Evolutionary conservation across 2,329 filamentous ascomycete genomes (phyloP), one percentile per base, ranked within the genome.

Genomic region (Setomelanomma holmii): DNA sequence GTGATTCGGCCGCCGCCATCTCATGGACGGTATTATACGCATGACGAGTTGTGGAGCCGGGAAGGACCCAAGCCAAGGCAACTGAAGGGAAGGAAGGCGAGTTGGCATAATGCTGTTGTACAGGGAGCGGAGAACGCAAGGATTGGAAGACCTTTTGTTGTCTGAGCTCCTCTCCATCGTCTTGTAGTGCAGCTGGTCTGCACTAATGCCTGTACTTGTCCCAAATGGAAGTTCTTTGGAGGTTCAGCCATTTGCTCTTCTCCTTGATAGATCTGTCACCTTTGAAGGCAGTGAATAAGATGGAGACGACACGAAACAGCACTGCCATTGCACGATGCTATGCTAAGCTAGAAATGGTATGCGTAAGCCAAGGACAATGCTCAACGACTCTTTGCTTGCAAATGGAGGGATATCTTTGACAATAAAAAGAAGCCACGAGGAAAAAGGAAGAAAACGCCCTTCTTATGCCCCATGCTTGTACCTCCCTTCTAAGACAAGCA

Each of bases 21-120:
- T 8, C 48, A 54, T 24, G 64, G 59, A 2, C 48, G 33, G 27
- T 57, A 56, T 8, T 69, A 68, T 20, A 64, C 64, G n/a, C 68
- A 71, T 16, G 51, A 64, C n/a, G 67, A 71, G 30, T 48, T 71
- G 35, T 71, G 68, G 67, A 63, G 64, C 11, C 56, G 59, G 12
- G 27, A 42, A 16, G 19, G 41, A 21, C 27, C 27, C 14, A 30
- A 14, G 27, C 27, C 27, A 30, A 40, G 12, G 14, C 12, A 16
- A 8, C 44, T 33, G n/a, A 39, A 8, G 16, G 8, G 16, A 16
- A 42, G 30, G 4, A 50, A 53, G 24, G 19, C 40, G 17, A 45
- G 19, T 19, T 34, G 40, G 10, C 11, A 39, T 16, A 50, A 54
- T 39, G 47, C 19, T 34, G 30, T 51, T 21, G 40, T 48, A 8